phyloP scores from a whole-genome alignment of 805 yeast species.

The Ogataea ramenticola region DNA sequence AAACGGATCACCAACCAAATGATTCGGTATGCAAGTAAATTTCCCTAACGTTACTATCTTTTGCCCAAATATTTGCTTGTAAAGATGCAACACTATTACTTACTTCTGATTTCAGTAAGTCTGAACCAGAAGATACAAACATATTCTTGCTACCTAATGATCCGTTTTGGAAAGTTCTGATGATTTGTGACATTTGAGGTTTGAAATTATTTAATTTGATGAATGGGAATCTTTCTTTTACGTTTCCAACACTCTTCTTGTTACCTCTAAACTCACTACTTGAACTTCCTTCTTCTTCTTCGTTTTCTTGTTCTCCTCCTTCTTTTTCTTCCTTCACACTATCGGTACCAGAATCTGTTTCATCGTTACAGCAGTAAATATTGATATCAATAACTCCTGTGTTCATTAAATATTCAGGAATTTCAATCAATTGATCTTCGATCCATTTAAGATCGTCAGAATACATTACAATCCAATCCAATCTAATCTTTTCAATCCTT shows the following conservation, averaged over 20 bases:
- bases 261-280: too few relatives aligned
- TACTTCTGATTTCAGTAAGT: conserved; percentile 29
- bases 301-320: background rate
- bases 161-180: conserved; percentile 7
- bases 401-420: conserved; percentile 23
- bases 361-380: conserved; percentile 6
- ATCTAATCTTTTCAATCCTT: conserved; percentile 24
- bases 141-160: conserved; percentile 25
- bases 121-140: conserved; percentile 40
- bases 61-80: conserved; percentile 27
- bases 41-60: conserved; percentile 28
- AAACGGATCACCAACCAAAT: conserved; percentile 45
- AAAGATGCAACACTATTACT: conserved; percentile 33
- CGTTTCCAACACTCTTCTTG: too few relatives aligned
- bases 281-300: background rate
- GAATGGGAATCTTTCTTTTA: too few relatives aligned
- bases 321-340: background rate
- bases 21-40: conserved; percentile 44
- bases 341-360: background rate
- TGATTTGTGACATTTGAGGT: conserved; percentile 16
- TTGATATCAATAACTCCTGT: conserved; percentile 8
- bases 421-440: conserved; percentile 26
- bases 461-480: conserved; percentile 38
- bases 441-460: conserved; percentile 33
- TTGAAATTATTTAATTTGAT: conserved; percentile 15